phyloP scores from a whole-genome alignment of 2,329 filamentous ascomycete species.

The Talaromyces sp. region DNA sequence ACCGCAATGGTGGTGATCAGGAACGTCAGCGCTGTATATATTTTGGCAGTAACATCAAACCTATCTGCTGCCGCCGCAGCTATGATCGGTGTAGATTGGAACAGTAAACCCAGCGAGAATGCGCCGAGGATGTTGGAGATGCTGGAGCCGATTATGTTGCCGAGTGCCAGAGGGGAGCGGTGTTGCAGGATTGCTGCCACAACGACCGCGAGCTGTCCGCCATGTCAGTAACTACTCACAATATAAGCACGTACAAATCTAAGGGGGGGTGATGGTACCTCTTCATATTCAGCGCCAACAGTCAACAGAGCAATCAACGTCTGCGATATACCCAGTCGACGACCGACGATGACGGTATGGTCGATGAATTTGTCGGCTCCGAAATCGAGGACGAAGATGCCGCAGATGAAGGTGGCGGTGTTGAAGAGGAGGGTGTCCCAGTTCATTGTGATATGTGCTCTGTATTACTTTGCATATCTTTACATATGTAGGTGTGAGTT shows the following conservation, averaged over 20 bases:
- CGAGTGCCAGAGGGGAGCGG: constrained; percentile 51
- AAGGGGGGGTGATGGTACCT: constrained; percentile 39
- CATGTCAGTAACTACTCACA: background rate
- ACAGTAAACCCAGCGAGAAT: constrained; percentile 55
- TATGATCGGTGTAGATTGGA: constrained; percentile 32
- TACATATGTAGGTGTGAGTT: background rate
- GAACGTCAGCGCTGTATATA: constrained; percentile 49
- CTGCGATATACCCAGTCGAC: constrained; percentile 46
- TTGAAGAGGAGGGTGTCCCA: constrained; percentile 43
- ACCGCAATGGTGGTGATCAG: constrained; percentile 43
- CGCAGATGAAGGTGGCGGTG: constrained; percentile 36
- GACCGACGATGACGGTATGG: constrained; percentile 51
- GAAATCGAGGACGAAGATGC: constrained; percentile 52
- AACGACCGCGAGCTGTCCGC: constrained; percentile 49
- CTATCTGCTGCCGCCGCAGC: background rate
- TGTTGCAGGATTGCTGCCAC: constrained; percentile 49
- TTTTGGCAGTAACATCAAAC: constrained; percentile 52
- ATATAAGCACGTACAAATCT: too few relatives aligned
- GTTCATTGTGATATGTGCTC: constrained; percentile 26
- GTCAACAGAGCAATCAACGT: constrained; percentile 54
- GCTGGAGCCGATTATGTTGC: constrained; percentile 56
- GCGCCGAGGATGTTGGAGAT: constrained; percentile 59
- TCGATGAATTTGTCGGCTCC: constrained; percentile 56
- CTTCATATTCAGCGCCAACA: constrained; percentile 57
- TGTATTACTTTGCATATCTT: too few relatives aligned